Evolutionary conservation across 2,329 filamentous ascomycete species (phyloP).

Genomic region (Beauveria caledonica): DNA sequence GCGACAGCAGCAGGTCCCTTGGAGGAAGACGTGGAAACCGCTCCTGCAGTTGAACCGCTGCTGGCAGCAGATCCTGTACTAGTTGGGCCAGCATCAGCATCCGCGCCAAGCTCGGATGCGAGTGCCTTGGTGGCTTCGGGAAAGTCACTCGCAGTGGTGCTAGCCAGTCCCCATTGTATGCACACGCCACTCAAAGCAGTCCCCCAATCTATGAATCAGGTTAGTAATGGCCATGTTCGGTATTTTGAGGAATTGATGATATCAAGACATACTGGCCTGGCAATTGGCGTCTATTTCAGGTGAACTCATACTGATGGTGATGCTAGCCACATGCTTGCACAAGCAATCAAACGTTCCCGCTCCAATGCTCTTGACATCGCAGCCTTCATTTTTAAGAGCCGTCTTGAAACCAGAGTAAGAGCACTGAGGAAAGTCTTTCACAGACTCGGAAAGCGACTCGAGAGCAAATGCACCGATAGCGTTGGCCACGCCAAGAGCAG

Average conservation of each 20-base stretch:
- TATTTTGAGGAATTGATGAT: too few relatives aligned
- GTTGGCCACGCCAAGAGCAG: not conserved
- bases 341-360: slow-evolving; percentile 2
- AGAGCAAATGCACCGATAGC: slow-evolving; percentile 5
- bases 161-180: not conserved
- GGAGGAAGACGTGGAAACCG: slow-evolving; percentile 1
- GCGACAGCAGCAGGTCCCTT: slow-evolving; percentile 7
- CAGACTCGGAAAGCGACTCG: slow-evolving; percentile 1
- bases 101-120: slow-evolving; percentile 6
- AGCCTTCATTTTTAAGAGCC: slow-evolving; percentile 5
- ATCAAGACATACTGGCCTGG: slow-evolving; percentile 2
- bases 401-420: slow-evolving; percentile 2
- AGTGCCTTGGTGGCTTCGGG: slow-evolving; percentile 8
- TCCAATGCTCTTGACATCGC: slow-evolving; percentile 4
- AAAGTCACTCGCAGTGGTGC: slow-evolving; percentile 1
- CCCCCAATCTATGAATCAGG: not conserved
- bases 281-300: slow-evolving; percentile 1
- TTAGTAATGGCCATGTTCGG: not conserved
- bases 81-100: not conserved
- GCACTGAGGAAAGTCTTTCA: slow-evolving; percentile 8
- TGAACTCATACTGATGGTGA: not conserved
- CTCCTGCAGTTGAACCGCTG: slow-evolving; percentile 1
- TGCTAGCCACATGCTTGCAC: slow-evolving; percentile 8
- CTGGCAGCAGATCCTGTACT: not conserved
- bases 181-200: not conserved